Evolutionary conservation across 495 filamentous ascomycete genomes (phyloP).

Genomic region (Emericellopsis terricola): DNA sequence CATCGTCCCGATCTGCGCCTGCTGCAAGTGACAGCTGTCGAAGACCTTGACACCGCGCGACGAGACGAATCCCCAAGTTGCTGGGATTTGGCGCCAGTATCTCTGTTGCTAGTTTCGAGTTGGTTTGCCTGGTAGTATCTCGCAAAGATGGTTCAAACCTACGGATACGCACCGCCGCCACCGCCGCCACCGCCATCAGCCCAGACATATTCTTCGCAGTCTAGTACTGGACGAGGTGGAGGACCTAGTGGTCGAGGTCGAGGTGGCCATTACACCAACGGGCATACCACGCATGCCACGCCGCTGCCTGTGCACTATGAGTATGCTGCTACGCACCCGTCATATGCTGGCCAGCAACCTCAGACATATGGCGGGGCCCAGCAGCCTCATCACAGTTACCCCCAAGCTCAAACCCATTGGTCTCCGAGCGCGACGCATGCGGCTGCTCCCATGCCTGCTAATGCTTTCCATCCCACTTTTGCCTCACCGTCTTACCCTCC

Average conservation of each 20-base stretch:
- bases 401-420: constrained; percentile 15
- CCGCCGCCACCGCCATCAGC: constrained; percentile 22
- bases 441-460: constrained; percentile 19
- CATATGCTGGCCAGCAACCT: constrained; percentile 9
- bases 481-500: constrained; percentile 28
- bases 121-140: too few species aligned
- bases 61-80: too few species aligned
- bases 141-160: too few species aligned
- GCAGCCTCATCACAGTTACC: constrained; percentile 4
- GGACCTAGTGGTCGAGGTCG: constrained; percentile 9
- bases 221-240: constrained; percentile 11
- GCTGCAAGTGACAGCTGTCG: too few species aligned
- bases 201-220: constrained; percentile 5
- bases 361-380: constrained; percentile 13
- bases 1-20: too few species aligned
- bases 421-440: constrained; percentile 12
- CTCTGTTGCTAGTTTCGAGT: too few species aligned
- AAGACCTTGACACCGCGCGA: too few species aligned
- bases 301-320: neutral
- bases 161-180: constrained; percentile 35
- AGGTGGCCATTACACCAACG: constrained; percentile 11
- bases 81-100: too few species aligned
- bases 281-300: constrained; percentile 2
- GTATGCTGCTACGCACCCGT: constrained; percentile 7
- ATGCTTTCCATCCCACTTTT: constrained; percentile 33